Evolutionary conservation across 352 stramenopile species (phyloP).

Genomic region (Phytophthora tubulina): DNA sequence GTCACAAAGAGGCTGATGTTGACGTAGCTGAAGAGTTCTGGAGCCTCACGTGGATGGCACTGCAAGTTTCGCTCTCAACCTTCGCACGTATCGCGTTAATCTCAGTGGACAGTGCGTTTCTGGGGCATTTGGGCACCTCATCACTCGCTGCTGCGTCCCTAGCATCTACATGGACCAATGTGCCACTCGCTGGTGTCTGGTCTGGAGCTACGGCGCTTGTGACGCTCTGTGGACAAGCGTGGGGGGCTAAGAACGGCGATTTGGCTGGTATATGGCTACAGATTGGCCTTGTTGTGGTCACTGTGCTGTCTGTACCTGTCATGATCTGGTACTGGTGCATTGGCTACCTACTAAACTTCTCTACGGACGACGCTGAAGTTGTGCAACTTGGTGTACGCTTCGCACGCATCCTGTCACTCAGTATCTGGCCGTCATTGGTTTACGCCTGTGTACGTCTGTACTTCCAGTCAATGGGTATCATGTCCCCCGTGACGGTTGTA

Average conservation of each 20-base stretch:
- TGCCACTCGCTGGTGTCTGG: slow-evolving; percentile 78
- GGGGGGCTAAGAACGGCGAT: slow-evolving; percentile 73
- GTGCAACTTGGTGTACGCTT: slow-evolving; percentile 76
- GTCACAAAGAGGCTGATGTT: slow-evolving; percentile 50
- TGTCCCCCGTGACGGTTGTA: slow-evolving; percentile 76
- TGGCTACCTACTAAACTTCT: slow-evolving; percentile 63
- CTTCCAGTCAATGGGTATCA: slow-evolving; percentile 88
- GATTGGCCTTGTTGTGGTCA: slow-evolving; percentile 64
- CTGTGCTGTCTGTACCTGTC: slow-evolving; percentile 57
- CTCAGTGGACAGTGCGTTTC: slow-evolving; percentile 82
- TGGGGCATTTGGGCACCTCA: slow-evolving; percentile 77
- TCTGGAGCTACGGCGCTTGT: slow-evolving; percentile 74
- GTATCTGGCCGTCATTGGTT: slow-evolving; percentile 76
- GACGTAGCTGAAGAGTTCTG: slow-evolving; percentile 69
- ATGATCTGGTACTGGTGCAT: slow-evolving; percentile 78
- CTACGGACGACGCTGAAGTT: slow-evolving; percentile 71
- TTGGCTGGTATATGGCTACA: slow-evolving; percentile 80
- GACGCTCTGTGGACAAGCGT: slow-evolving; percentile 82
- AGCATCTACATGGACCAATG: slow-evolving; percentile 78
- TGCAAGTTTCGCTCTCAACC: slow-evolving; percentile 83
- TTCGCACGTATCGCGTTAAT: slow-evolving; percentile 81
- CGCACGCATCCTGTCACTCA: slow-evolving; percentile 81
- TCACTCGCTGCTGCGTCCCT: slow-evolving; percentile 82
- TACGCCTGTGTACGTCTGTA: slow-evolving; percentile 86
- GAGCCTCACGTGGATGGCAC: slow-evolving; percentile 76